Evolutionary conservation across 495 filamentous ascomycete species (phyloP).

Genomic region (Penicillium maclennaniae): DNA sequence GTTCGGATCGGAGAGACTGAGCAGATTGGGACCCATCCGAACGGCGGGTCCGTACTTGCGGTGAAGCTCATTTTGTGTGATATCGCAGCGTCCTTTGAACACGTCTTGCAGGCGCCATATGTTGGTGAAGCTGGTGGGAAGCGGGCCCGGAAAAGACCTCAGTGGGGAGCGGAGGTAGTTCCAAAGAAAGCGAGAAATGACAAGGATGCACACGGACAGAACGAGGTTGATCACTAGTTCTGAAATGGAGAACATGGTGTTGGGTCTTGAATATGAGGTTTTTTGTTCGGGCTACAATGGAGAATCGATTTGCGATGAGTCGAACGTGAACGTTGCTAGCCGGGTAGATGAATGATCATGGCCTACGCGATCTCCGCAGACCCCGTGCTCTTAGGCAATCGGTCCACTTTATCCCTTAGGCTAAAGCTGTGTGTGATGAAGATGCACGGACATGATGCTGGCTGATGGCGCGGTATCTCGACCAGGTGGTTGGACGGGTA

Average conservation of each 20-base stretch:
- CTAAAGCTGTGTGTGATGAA: too few species aligned
- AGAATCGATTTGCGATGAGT: background rate
- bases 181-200: conserved; percentile 20
- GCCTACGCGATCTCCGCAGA: too few species aligned
- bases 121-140: conserved; percentile 21
- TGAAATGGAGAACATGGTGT: conserved; percentile 2
- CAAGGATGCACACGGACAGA: conserved; percentile 9
- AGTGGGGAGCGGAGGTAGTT: conserved; percentile 22
- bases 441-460: too few species aligned
- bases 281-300: background rate
- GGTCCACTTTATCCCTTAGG: too few species aligned
- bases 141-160: conserved; percentile 26
- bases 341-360: too few species aligned
- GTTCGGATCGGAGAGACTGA: conserved; percentile 35
- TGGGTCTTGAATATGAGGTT: background rate
- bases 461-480: too few species aligned
- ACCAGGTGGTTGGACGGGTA: too few species aligned
- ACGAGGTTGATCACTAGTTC: conserved; percentile 9
- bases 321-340: too few species aligned
- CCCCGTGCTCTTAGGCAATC: too few species aligned
- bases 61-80: conserved; percentile 29
- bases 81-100: conserved; percentile 23
- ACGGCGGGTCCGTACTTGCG: conserved; percentile 32
- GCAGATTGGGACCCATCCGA: conserved; percentile 33
- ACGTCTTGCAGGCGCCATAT: conserved; percentile 29